Percentiles rank a stretch among this genome's conserved stretches.
Conservation (phyloP, 495 filamentous ascomycete species). For the Aspergillus mulundensis region DNA sequence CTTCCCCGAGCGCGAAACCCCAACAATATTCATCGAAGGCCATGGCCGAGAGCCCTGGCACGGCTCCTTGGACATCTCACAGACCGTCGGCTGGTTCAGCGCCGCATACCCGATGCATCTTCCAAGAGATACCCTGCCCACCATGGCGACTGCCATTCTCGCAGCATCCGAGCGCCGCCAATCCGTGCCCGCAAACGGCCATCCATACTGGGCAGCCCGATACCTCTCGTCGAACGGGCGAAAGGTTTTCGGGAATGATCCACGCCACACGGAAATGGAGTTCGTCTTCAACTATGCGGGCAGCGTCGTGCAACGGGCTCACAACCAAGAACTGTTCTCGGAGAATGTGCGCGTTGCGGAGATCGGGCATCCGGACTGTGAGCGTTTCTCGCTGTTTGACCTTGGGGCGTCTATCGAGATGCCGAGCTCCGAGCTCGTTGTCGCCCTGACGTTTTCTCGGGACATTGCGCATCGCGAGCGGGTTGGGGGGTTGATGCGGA, state of each 20-base stretch:
- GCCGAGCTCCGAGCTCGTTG: conserved; percentile 2
- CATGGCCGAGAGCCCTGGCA: conserved; percentile 9
- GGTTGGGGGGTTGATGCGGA: not conserved
- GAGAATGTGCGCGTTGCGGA: conserved; percentile 3
- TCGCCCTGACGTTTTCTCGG: not conserved
- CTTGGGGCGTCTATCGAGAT: not conserved
- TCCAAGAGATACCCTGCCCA: not conserved
- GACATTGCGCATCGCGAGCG: not conserved
- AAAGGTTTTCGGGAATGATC: not conserved
- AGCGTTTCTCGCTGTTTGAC: conserved; percentile 7
- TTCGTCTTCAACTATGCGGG: conserved; percentile 9
- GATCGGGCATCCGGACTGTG: conserved; percentile 3
- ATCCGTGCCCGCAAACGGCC: conserved; percentile 1
- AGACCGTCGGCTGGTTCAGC: conserved; percentile 8
- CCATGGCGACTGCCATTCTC: not conserved
- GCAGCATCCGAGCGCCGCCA: conserved; percentile 5
- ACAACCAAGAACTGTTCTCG: not conserved
- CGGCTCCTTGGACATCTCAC: conserved; percentile 1
- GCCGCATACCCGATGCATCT: conserved; percentile 5
- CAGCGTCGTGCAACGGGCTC: conserved; percentile 3
- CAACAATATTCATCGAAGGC: conserved; percentile 1
- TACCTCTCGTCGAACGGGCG: not conserved
- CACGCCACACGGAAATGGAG: conserved; percentile 7
- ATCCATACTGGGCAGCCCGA: conserved; percentile 3
- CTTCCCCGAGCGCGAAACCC: conserved; percentile 4